Conservation (phyloP, 306 rosid species). For the Prunus fruticosa region DNA sequence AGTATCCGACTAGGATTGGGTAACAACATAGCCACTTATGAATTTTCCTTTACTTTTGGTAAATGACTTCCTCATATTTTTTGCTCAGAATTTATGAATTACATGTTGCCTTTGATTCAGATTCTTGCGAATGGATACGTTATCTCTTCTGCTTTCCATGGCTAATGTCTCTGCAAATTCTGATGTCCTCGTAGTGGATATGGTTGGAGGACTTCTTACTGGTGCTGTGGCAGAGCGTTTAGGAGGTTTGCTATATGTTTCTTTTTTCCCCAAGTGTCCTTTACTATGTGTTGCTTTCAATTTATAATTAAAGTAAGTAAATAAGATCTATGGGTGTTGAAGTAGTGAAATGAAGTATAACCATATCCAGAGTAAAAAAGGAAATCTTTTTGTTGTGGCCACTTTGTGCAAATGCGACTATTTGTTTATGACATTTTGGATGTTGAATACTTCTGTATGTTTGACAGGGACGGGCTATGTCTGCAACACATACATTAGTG, state of each 20-base stretch:
- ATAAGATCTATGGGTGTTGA: not conserved
- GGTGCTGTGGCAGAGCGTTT: slow-evolving; percentile 95
- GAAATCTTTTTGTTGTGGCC: not conserved
- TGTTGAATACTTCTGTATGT: slow-evolving; percentile 13
- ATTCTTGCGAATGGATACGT: slow-evolving; percentile 78
- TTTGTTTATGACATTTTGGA: not conserved
- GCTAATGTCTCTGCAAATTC: slow-evolving; percentile 84
- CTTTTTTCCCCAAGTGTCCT: slow-evolving; percentile 1
- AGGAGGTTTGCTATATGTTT: slow-evolving; percentile 59
- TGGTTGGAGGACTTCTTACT: slow-evolving; percentile 88
- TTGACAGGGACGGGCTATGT: slow-evolving; percentile 73
- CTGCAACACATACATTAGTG: slow-evolving; percentile 69
- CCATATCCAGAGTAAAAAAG: not conserved
- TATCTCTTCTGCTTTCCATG: slow-evolving; percentile 85
- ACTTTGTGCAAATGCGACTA: slow-evolving; percentile 5
- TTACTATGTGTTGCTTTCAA: slow-evolving; percentile 3
- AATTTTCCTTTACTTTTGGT: slow-evolving; percentile 5
- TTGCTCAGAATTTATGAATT: slow-evolving; percentile 3
- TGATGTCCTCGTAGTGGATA: slow-evolving; percentile 79
- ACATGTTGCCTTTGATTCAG: slow-evolving; percentile 40
- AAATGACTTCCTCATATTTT: not conserved
- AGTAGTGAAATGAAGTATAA: not conserved
- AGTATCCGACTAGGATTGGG: slow-evolving; percentile 84
- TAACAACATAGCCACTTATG: slow-evolving; percentile 21
- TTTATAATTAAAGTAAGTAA: not conserved